These are phyloP conservation scores for Sporothrix brasiliensis DNA, from an alignment of 2,329 filamentous ascomycete species.

Conservation along the genomic window DNA sequence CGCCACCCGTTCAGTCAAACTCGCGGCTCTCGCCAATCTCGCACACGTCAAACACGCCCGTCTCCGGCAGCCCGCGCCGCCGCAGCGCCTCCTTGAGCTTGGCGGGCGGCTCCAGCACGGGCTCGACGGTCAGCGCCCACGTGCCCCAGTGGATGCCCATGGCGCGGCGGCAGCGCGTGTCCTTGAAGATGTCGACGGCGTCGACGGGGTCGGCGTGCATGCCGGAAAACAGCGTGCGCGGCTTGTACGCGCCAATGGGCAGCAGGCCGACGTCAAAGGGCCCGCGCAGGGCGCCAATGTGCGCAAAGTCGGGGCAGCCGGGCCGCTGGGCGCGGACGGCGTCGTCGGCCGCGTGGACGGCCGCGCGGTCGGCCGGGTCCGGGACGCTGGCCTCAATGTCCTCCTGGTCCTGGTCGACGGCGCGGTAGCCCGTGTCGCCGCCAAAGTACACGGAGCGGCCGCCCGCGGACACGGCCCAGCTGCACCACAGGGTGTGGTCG, in stretches of 20 bases:
- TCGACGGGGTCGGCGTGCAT: constrained; percentile 89
- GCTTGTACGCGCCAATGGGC: constrained; percentile 87
- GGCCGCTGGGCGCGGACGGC: constrained; percentile 75
- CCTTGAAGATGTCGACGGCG: constrained; percentile 83
- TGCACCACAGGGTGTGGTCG: constrained; percentile 80
- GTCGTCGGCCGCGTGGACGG: constrained; percentile 61
- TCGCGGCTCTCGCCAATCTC: constrained; percentile 82
- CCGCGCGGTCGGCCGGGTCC: background rate
- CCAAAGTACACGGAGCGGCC: constrained; percentile 83
- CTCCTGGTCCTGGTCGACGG: constrained; percentile 51
- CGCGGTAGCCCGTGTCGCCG: constrained; percentile 88
- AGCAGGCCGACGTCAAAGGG: constrained; percentile 91
- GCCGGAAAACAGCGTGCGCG: constrained; percentile 70
- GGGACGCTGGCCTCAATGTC: constrained; percentile 40
- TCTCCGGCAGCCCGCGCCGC: constrained; percentile 67
- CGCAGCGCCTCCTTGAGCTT: constrained; percentile 72
- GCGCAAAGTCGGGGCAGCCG: constrained; percentile 77
- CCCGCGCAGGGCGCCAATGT: constrained; percentile 78
- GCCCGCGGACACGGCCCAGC: constrained; percentile 76
- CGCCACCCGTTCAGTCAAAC: constrained; percentile 49
- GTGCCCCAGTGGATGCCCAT: constrained; percentile 93
- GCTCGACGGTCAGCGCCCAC: constrained; percentile 84
- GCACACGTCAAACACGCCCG: constrained; percentile 77
- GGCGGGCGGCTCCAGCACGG: constrained; percentile 78
- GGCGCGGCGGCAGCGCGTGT: constrained; percentile 75